A percentile compares a stretch with the other conserved stretches of the same genome.
Conservation (phyloP, 179 eudicot species). For the Vitellaria paradoxa region DNA sequence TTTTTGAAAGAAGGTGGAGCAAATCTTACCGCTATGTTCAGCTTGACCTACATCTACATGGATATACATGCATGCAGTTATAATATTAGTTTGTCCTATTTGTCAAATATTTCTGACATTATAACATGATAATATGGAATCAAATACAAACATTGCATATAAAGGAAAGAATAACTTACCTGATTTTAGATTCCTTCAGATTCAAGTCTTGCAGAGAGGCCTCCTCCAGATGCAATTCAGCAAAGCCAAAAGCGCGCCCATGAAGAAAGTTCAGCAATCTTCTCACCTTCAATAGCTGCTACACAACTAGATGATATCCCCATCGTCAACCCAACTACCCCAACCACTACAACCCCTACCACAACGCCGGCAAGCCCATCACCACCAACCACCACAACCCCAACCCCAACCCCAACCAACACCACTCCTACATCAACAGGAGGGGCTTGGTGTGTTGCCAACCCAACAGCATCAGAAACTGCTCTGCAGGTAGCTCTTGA, state of each 20-base stretch:
- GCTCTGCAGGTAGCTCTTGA: constrained; percentile 92
- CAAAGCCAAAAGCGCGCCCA: constrained; percentile 26
- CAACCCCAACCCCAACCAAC: constrained; percentile 26
- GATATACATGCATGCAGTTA: no score
- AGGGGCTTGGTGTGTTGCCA: constrained; percentile 91
- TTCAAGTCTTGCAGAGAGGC: constrained; percentile 37
- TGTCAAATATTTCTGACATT: background rate
- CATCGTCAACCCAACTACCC: constrained; percentile 43
- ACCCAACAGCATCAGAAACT: constrained; percentile 63
- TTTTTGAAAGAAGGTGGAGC: no score
- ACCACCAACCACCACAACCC: constrained; percentile 28
- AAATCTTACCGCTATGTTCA: no score
- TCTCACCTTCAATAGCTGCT: constrained; percentile 21
- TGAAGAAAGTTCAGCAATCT: constrained; percentile 26
- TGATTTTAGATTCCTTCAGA: constrained; percentile 39
- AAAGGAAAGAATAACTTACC: constrained; percentile 5
- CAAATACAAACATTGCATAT: constrained; percentile 8
- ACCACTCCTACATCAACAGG: constrained; percentile 32
- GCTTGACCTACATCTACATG: no score
- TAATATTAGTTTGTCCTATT: background rate
- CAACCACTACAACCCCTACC: constrained; percentile 36
- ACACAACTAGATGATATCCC: constrained; percentile 40
- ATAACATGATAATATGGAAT: background rate
- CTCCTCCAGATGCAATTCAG: constrained; percentile 30
- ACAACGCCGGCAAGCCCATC: constrained; percentile 28